Evolutionary conservation across 1,139 yeast species (phyloP).

Genomic region (Saccharomyces hybrid): DNA sequence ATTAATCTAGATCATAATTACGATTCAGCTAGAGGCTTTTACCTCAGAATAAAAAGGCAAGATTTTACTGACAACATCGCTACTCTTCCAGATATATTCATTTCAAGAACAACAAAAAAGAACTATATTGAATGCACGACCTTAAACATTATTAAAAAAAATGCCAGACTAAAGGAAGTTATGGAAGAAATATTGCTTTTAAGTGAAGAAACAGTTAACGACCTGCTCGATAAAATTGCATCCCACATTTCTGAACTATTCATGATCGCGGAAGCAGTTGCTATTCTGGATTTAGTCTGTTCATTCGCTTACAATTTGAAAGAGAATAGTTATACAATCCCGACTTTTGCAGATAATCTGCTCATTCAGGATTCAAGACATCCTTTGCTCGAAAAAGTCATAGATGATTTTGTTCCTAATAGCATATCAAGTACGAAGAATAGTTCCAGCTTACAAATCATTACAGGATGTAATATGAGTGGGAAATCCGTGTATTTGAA

Average conservation of each 20-base stretch:
- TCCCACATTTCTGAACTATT: slow-evolving; percentile 34
- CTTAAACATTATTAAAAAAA: slow-evolving; percentile 37
- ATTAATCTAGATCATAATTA: slow-evolving; percentile 32
- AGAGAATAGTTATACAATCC: slow-evolving; percentile 31
- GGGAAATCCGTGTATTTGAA: slow-evolving; percentile 42
- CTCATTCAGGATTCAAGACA: slow-evolving; percentile 35
- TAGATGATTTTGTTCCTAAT: slow-evolving; percentile 34
- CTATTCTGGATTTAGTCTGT: slow-evolving; percentile 39
- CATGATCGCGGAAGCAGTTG: slow-evolving; percentile 40
- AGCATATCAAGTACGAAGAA: slow-evolving; percentile 33
- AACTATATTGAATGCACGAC: slow-evolving; percentile 38
- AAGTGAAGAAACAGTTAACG: slow-evolving; percentile 37
- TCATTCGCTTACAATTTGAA: slow-evolving; percentile 33
- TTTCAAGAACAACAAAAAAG: slow-evolving; percentile 33
- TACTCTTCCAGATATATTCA: slow-evolving; percentile 32
- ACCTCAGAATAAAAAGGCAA: slow-evolving; percentile 28
- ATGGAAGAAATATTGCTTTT: slow-evolving; percentile 36
- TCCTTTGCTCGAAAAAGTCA: slow-evolving; percentile 35
- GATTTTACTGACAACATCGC: slow-evolving; percentile 9
- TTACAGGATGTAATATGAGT: slow-evolving; percentile 44
- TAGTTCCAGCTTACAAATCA: slow-evolving; percentile 37
- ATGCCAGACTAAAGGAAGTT: slow-evolving; percentile 36
- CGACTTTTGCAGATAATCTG: slow-evolving; percentile 33
- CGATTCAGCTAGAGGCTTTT: slow-evolving; percentile 37
- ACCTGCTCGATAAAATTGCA: slow-evolving; percentile 28